These are phyloP conservation scores for Amanita inopinata DNA, from an alignment of 768 basidiomycete genomes.

Conservation along the genomic window DNA sequence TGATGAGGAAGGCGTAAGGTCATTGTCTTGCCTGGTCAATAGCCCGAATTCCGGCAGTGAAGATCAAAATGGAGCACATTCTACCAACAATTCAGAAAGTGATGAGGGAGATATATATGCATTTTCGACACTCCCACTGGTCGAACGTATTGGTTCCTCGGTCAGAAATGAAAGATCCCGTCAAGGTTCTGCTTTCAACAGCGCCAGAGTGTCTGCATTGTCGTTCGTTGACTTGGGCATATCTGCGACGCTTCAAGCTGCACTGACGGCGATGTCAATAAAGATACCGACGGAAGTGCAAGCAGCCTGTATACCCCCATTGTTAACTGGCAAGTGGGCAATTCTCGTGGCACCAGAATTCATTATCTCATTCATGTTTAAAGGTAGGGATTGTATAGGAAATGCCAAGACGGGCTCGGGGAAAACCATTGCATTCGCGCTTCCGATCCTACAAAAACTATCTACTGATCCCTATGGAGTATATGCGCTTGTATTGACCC, in stretches of 20 bases:
- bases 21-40: too few relatives aligned
- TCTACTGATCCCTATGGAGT: constrained; percentile 90
- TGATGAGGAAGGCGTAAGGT: neutral
- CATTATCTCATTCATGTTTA: neutral
- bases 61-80: too few relatives aligned
- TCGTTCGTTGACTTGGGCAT: constrained; percentile 54
- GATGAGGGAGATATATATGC: neutral
- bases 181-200: too few relatives aligned
- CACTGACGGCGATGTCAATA: constrained; percentile 80
- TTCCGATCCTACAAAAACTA: constrained; percentile 88
- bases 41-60: too few relatives aligned
- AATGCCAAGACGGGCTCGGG: constrained; percentile 97
- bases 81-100: neutral
- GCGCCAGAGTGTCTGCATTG: constrained; percentile 11
- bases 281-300: constrained; percentile 80
- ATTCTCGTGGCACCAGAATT: neutral
- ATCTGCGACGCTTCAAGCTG: constrained; percentile 45
- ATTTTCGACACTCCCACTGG: neutral
- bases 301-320: constrained; percentile 78
- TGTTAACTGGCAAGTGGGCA: constrained; percentile 55
- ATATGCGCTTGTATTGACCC: constrained; percentile 87
- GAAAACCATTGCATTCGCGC: constrained; percentile 94
- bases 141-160: constrained; percentile 10
- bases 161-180: too few relatives aligned
- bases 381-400: constrained; percentile 93